Evolutionary conservation across 441 rosid species (phyloP), one percentile per base, ranked within the genome.

Genomic region (Populus hybrid): DNA sequence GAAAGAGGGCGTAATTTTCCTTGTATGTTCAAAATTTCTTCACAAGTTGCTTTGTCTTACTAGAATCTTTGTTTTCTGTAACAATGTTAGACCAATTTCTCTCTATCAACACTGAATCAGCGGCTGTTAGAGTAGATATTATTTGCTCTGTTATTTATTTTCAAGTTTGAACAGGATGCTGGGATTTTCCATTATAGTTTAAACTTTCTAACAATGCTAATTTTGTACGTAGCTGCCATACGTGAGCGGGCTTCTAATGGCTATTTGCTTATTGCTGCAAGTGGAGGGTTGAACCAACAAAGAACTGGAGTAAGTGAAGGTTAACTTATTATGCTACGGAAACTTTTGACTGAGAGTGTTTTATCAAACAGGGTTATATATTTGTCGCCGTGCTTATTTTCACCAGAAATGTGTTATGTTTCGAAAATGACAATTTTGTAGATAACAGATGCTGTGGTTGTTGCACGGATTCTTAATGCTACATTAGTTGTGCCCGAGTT

Each of bases 361-460:
- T 75, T 69, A n/a, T 75, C 50, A 70, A 40, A n/a, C 45, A 24
- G 40, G 65, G 61, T 28, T 56, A 42, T 28, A 26, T 29, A 56
- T 76, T 4, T 42, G 40, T 38, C 0, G 29, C 26, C 23, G 40
- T 72, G 7, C 35, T 74, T 26, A 14, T 68, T 59, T 61, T 56
- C 59, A 18, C 72, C 23, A 38, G 64, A 61, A 59, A 18, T 59
- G 64, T 9, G 24, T 59, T 76, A 1, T 74, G 45, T 78, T 72
- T 36, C 64, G 69, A 72, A 42, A 68, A 18, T 80, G 42, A 76
- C 65, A 69, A 42, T 72, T 70, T 73, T 73, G 50, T 92, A 96
- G 99, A 94, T 96, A 87, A 93, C 92, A 2, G 98, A 96, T 91
- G 98, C 99, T 78, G 98, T 96, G 68, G 96, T 90, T 80, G 98